Conservation (phyloP, 2,329 filamentous ascomycete species). For the Trichoderma breve region DNA sequence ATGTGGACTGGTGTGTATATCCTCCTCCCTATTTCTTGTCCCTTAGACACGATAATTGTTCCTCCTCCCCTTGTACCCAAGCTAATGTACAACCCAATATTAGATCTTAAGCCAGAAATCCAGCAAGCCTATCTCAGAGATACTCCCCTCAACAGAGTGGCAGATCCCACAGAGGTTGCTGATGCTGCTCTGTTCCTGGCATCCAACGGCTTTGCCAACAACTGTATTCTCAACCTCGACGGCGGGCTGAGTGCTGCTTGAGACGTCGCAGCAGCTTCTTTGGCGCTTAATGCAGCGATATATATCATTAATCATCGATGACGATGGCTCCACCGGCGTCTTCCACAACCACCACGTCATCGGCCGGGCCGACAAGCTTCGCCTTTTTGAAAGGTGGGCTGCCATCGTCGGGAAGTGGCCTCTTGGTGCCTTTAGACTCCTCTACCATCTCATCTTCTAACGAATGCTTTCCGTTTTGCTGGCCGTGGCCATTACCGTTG, state of each 20-base stretch:
- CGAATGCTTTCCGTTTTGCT: constrained; percentile 42
- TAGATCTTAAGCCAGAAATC: constrained; percentile 40
- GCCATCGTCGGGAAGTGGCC: constrained; percentile 43
- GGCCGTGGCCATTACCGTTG: constrained; percentile 39
- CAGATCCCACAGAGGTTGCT: constrained; percentile 69
- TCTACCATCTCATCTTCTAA: constrained; percentile 35
- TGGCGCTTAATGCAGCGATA: neutral
- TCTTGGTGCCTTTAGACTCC: constrained; percentile 44
- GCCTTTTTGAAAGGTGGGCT: constrained; percentile 49
- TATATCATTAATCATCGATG: constrained; percentile 60
- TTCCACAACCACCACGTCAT: constrained; percentile 50
- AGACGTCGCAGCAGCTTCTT: constrained; percentile 25
- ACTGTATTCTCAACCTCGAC: constrained; percentile 82
- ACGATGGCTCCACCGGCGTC: constrained; percentile 62
- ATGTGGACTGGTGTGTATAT: constrained; percentile 68
- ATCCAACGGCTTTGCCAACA: constrained; percentile 78
- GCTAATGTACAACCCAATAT: constrained; percentile 41
- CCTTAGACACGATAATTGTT: neutral
- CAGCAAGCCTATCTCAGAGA: constrained; percentile 41
- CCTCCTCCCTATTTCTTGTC: constrained; percentile 20
- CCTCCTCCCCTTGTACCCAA: constrained; percentile 19
- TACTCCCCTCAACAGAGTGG: constrained; percentile 68
- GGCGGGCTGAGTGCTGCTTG: constrained; percentile 73
- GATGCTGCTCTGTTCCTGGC: constrained; percentile 77
- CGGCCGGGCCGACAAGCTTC: constrained; percentile 38